Evolutionary conservation across 2,329 filamentous ascomycete species (phyloP), one percentile per base, ranked within the genome.

Genomic region (Stagonosporopsis vannaccii): DNA sequence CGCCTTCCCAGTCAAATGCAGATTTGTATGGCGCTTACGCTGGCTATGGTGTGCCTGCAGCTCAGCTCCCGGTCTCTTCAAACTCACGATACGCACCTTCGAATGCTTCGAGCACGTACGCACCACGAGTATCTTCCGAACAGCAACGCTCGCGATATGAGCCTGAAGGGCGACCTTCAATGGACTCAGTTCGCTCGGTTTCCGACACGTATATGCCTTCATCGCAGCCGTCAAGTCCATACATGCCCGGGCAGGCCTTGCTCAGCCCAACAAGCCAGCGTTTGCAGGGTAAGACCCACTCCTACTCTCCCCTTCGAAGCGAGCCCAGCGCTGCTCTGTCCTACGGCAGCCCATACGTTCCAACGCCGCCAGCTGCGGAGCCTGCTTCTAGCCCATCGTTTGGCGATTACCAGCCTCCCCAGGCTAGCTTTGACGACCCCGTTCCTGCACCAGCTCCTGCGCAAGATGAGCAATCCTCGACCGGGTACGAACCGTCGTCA

Each of bases 21-120:
- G 93, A 97, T 63, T 77, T 90, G 6, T 96, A 95, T 71, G 88
- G 87, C 11, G 78, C 81, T 5, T 86, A 94, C 71, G 87, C 87
- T 25, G 78, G 81, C 11, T 86, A 84, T 58, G 76, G 74, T 15
- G 69, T 65, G 2, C 70, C 67, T 22, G 22, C 59, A 26, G 28
- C 58, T 25, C 58, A 68, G 15, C 66, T 56, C 45, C 40, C 67
- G 11, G 63, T 66, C 19, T 58, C 72, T 32, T 48, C 64, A n/a
- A 76, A 74, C 42, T 77, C 75, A 12, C 69, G 70, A 57, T 78
- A 78, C 62, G 75, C 76, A 35, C 76, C 76, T 6, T 67, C 70
- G 3, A 73, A 61, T 30, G 49, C 64, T 7, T 68, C 70, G 3
- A 73, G 60, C 39, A 42, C 64, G 9, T 80, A 81, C 61, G 78